Evolutionary conservation across 495 filamentous ascomycete genomes (phyloP), one percentile per base, ranked within the genome.

Genomic region (Neurospora tetraspora): DNA sequence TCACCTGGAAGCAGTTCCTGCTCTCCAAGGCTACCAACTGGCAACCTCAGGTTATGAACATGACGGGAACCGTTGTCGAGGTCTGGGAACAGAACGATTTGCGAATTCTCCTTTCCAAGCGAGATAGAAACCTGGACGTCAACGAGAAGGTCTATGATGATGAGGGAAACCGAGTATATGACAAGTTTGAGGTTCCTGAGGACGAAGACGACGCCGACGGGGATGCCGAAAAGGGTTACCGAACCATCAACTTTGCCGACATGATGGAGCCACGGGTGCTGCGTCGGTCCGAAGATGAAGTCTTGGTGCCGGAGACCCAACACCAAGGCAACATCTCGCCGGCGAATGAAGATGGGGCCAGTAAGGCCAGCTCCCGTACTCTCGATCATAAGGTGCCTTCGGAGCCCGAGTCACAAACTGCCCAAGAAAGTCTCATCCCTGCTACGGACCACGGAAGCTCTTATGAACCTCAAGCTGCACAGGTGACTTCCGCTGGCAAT

Each of bases 1-100:
- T 99, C 73, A 90, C 91, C 3, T 99, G 92, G 87, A 93, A 91
- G 75, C 87, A 93, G 71, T 85, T 93, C 71, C 85, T 89, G 37
- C 87, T 94, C 77, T 93, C 92, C 39, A 89, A 88, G 71, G 88
- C 85, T 14, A 93, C 91, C 10, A 91, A 88, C 36, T 97, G 93
- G 91, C 86, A 92, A 71, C 95, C 95, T 1, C 86, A 85, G 71
- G 83, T 96, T 47, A 86, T 85, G 3, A 90, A 89, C 76, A 84
- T 89, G 16, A 91, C 92, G 0, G 93, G 91, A 4, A 81, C 89
- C 36, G 82, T 97, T 5, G 81, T 85, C 27, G 77, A 78, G 10
- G 76, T 84, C 18, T 79, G 86, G 18, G 87, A 87, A 4, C 82
- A 81, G 43, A 74, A 77, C 11, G 69, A 75, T 31, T 73, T 95